Conservation (phyloP, 1,139 yeast species). For the Tardiomyces digboiensis region DNA sequence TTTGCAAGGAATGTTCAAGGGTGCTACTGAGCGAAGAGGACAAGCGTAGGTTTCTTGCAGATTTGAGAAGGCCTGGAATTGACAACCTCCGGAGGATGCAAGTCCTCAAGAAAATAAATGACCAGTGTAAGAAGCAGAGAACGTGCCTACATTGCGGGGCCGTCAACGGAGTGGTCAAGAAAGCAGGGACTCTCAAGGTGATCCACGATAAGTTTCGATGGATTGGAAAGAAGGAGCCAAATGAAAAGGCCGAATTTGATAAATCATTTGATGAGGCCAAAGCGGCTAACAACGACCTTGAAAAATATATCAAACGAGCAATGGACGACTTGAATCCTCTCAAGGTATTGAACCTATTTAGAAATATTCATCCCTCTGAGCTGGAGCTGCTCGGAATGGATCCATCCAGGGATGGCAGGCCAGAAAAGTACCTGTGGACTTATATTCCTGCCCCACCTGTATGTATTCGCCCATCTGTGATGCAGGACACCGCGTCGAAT, state of each 20-base stretch:
- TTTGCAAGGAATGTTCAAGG: slow-evolving; percentile 86
- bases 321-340: slow-evolving; percentile 93
- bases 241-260: slow-evolving; percentile 83
- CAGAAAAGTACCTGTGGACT: slow-evolving; percentile 96
- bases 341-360: slow-evolving; percentile 78
- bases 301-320: slow-evolving; percentile 76
- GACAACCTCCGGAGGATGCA: slow-evolving; percentile 93
- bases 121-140: slow-evolving; percentile 93
- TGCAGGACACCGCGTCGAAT: slow-evolving; percentile 88
- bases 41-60: slow-evolving; percentile 59
- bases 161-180: slow-evolving; percentile 93
- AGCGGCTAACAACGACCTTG: slow-evolving; percentile 78
- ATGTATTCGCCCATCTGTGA: slow-evolving; percentile 96
- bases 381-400: slow-evolving; percentile 92
- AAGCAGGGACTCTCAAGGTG: slow-evolving; percentile 92
- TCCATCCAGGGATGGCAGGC: slow-evolving; percentile 81
- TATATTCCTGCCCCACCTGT: slow-evolving; percentile 99
- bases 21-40: slow-evolving; percentile 65
- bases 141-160: slow-evolving; percentile 83
- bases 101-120: slow-evolving; percentile 68
- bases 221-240: slow-evolving; percentile 84
- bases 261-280: slow-evolving; percentile 55
- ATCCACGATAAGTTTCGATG: slow-evolving; percentile 95
- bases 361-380: slow-evolving; percentile 75
- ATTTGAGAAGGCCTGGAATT: slow-evolving; percentile 76